Percentiles rank a stretch among this genome's conserved stretches.
phyloP scores from a whole-genome alignment of 1,284 basidiomycete species.

The Apiotrichum brassicae region DNA sequence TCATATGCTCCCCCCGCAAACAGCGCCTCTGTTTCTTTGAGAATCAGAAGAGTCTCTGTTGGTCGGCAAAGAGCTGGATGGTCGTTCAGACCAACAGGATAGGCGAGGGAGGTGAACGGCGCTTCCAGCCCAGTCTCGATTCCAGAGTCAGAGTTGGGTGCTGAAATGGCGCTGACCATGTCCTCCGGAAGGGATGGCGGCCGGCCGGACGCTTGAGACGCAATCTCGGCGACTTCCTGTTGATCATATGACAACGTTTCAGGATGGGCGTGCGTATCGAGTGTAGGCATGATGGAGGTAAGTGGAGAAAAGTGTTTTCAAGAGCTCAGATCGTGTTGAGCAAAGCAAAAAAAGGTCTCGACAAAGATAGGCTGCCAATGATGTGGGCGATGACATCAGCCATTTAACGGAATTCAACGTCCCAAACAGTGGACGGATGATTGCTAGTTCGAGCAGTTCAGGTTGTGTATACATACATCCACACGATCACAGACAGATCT shows the following conservation, averaged over 20 bases:
- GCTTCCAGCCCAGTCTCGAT: neutral
- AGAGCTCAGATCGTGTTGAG: too few species aligned
- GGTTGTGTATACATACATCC: too few species aligned
- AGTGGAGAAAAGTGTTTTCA: too few species aligned
- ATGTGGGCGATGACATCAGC: too few species aligned
- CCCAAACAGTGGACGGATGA: too few species aligned
- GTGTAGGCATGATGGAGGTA: neutral
- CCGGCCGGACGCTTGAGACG: neutral
- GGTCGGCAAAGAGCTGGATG: neutral
- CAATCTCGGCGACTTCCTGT: neutral
- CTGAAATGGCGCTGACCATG: neutral
- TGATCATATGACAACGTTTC: neutral
- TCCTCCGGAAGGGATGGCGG: neutral
- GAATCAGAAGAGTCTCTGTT: neutral
- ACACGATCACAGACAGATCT: too few species aligned
- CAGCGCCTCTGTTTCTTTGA: neutral
- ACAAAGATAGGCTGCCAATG: too few species aligned
- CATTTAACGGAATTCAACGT: too few species aligned
- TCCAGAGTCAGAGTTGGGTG: neutral
- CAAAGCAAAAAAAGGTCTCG: too few species aligned
- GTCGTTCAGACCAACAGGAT: neutral
- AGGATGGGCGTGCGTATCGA: neutral
- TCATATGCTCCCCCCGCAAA: conserved; percentile 24
- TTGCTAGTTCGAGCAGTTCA: too few species aligned
- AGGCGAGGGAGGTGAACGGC: neutral